Evolutionary conservation across 306 rosid genomes (phyloP).

Genomic region (Myrica gale): DNA sequence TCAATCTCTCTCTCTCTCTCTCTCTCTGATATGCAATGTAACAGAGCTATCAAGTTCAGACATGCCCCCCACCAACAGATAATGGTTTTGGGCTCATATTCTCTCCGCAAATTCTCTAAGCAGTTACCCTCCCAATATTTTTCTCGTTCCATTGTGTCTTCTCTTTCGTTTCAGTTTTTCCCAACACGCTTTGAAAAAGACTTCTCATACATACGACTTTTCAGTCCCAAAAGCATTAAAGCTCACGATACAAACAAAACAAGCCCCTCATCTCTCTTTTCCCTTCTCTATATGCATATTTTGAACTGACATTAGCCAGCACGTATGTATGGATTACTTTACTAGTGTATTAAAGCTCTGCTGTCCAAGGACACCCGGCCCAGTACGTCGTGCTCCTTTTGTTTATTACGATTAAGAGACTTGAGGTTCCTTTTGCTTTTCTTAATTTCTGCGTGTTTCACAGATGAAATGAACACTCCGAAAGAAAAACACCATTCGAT

Average conservation of each 20-base stretch:
- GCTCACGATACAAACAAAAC: background rate
- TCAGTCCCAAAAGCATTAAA: conserved; percentile 20
- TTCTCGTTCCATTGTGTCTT: conserved; percentile 46
- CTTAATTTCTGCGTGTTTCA: too few species aligned
- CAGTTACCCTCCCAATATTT: conserved; percentile 20
- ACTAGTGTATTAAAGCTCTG: too few species aligned
- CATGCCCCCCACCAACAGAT: conserved; percentile 33
- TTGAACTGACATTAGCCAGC: too few species aligned
- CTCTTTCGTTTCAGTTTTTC: conserved; percentile 41
- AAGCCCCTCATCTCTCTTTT: too few species aligned
- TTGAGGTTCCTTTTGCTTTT: too few species aligned
- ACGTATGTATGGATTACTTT: too few species aligned
- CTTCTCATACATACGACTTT: conserved; percentile 39
- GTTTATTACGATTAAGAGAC: too few species aligned
- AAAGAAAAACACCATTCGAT: conserved; percentile 14
- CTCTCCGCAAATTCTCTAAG: conserved; percentile 32
- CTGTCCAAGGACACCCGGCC: too few species aligned
- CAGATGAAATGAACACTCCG: background rate
- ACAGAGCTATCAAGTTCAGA: conserved; percentile 41
- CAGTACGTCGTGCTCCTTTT: too few species aligned
- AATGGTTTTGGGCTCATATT: conserved; percentile 40
- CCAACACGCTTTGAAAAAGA: conserved; percentile 45
- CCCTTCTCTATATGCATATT: too few species aligned
- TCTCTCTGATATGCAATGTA: conserved; percentile 9
- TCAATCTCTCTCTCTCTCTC: background rate